A percentile compares a stretch with the other conserved stretches of the same genome.
phyloP scores from a whole-genome alignment of 192 early-diverging fungal species.

The Oehlia diaphana region DNA sequence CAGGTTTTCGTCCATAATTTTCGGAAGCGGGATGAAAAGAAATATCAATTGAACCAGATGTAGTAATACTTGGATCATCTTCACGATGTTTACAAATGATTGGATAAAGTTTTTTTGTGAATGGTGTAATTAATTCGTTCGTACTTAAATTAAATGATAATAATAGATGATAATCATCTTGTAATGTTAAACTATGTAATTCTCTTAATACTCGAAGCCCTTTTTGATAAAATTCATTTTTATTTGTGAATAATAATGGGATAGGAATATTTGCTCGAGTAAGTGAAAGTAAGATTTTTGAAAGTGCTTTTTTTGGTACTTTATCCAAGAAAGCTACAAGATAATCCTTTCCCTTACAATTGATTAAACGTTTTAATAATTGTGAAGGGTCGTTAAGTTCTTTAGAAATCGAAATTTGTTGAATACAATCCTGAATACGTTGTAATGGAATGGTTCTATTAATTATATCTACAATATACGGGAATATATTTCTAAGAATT shows the following conservation, averaged over 20 bases:
- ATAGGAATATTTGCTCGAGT: slow-evolving; percentile 6
- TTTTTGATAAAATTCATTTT: background rate
- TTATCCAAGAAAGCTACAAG: slow-evolving; percentile 1
- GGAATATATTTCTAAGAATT: slow-evolving; percentile 12
- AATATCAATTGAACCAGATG: slow-evolving; percentile 6
- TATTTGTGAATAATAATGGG: background rate
- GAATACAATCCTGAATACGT: background rate
- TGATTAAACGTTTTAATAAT: background rate
- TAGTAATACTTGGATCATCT: background rate
- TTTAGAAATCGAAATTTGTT: background rate
- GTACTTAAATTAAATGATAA: background rate
- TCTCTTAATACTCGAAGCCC: background rate
- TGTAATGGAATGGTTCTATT: background rate
- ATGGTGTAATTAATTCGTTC: background rate
- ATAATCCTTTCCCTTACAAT: slow-evolving; percentile 10
- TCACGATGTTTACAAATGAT: background rate
- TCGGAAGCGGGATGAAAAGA: slow-evolving; percentile 5
- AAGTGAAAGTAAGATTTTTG: background rate
- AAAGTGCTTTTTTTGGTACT: background rate
- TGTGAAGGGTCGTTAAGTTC: background rate
- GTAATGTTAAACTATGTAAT: background rate
- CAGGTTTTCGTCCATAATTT: background rate
- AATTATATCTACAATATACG: background rate
- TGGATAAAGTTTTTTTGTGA: background rate
- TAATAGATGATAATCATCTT: background rate